These are phyloP conservation scores for Colletotrichum echinochloae DNA, from an alignment of 2,329 filamentous ascomycete genomes.

Conservation along the genomic window DNA sequence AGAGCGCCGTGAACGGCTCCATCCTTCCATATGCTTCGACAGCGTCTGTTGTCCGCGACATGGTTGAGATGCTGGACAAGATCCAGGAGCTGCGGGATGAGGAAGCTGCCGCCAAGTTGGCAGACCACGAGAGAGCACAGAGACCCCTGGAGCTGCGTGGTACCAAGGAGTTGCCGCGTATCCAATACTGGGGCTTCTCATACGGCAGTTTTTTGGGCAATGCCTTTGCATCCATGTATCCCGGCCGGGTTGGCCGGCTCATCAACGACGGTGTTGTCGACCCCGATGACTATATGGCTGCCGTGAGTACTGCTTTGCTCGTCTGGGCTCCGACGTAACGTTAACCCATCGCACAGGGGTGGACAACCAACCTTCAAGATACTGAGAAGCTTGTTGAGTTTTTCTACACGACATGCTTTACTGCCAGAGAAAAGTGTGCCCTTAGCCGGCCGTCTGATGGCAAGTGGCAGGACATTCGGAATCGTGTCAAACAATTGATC, in stretches of 20 bases:
- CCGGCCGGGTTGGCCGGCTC: constrained; percentile 54
- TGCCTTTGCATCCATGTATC: constrained; percentile 52
- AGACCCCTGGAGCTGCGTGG: neutral
- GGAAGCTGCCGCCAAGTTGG: neutral
- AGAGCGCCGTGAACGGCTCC: constrained; percentile 42
- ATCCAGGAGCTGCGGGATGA: constrained; percentile 50
- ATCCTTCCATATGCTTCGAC: constrained; percentile 53
- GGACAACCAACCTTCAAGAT: constrained; percentile 53
- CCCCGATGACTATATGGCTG: constrained; percentile 51
- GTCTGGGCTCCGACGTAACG: no score
- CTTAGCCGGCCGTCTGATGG: constrained; percentile 46
- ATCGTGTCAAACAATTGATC: constrained; percentile 50
- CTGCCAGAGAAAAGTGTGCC: constrained; percentile 47
- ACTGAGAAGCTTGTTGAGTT: constrained; percentile 50
- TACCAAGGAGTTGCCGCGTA: constrained; percentile 39
- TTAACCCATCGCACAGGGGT: constrained; percentile 44
- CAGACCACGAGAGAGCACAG: neutral
- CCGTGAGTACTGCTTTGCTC: constrained; percentile 43
- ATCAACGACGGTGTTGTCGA: constrained; percentile 56
- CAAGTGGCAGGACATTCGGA: constrained; percentile 46
- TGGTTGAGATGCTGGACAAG: constrained; percentile 58
- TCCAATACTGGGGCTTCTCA: constrained; percentile 64
- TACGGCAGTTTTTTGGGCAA: constrained; percentile 56
- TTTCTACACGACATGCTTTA: constrained; percentile 54
- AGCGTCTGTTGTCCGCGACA: constrained; percentile 55